Percentiles rank a stretch among this genome's conserved stretches.
Evolutionary conservation across 176 grass and related monocot genomes (phyloP).

Genomic region (Triticum dicoccoides): DNA sequence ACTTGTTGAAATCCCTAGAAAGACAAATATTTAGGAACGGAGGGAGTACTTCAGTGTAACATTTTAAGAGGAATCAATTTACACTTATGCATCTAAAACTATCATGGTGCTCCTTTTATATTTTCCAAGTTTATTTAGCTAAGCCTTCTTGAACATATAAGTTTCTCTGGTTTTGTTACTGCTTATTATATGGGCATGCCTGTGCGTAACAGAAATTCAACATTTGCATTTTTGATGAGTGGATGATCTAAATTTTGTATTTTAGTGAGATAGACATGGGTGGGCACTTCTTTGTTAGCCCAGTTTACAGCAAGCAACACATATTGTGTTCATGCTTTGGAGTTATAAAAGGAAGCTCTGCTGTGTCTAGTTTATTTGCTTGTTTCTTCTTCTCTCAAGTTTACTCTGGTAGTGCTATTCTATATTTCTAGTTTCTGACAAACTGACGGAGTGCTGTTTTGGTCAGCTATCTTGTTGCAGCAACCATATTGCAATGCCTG

Average conservation of each 20-base stretch:
- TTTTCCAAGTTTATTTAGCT: conserved; percentile 7
- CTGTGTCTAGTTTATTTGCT: neutral
- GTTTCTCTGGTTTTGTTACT: neutral
- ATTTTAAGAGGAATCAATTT: neutral
- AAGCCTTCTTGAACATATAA: neutral
- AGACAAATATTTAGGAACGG: too few species aligned
- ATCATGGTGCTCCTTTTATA: neutral
- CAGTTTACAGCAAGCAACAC: neutral
- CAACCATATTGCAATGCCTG: conserved; percentile 64
- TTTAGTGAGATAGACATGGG: neutral
- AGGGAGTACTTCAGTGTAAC: neutral
- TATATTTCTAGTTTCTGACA: neutral
- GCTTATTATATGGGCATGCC: neutral
- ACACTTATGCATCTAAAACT: too few species aligned
- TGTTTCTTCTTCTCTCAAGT: neutral
- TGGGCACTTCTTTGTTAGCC: neutral
- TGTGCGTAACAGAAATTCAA: neutral
- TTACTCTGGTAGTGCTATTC: neutral
- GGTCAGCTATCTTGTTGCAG: conserved; percentile 68
- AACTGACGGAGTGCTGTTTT: neutral
- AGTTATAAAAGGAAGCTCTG: neutral
- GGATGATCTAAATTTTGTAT: neutral
- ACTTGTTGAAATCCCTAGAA: too few species aligned
- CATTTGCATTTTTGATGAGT: neutral
- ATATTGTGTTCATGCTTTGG: neutral